These are phyloP conservation scores for Pseudogymnoascus sp. DNA, from an alignment of 2,329 filamentous ascomycete species.

Conservation along the genomic window DNA sequence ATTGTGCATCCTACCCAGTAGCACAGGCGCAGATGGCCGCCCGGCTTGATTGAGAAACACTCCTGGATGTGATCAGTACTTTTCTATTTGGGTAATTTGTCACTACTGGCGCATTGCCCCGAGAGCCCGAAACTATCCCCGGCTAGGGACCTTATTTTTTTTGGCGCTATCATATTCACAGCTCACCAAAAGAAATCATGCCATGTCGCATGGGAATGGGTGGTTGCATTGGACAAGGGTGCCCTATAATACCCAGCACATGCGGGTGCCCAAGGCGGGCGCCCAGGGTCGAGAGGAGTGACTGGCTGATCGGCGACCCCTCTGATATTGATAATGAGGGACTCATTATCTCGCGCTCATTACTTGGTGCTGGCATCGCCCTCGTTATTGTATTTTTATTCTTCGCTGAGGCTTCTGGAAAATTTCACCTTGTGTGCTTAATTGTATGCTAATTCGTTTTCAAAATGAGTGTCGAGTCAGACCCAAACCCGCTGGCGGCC, in stretches of 20 bases:
- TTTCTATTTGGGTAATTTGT: slow-evolving; percentile 1
- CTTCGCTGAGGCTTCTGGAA: not conserved
- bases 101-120: not conserved
- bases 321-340: slow-evolving; percentile 1
- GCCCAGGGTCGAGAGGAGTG: not conserved
- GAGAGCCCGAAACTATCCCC: not conserved
- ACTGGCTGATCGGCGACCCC: not conserved
- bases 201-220: not conserved
- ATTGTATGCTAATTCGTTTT: not conserved
- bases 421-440: not conserved
- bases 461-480: not conserved
- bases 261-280: not conserved
- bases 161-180: not conserved
- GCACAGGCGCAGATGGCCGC: not conserved
- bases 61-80: slow-evolving; percentile 1
- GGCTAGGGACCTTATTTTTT: not conserved
- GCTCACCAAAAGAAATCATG: not conserved
- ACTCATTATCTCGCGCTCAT: not conserved
- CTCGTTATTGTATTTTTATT: not conserved
- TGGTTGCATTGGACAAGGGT: not conserved
- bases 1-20: not conserved
- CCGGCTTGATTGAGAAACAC: not conserved
- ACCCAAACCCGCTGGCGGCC: not conserved
- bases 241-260: not conserved
- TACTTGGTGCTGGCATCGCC: not conserved